Evolutionary conservation across 768 basidiomycete species (phyloP).

Genomic region (Podaxis sp.): DNA sequence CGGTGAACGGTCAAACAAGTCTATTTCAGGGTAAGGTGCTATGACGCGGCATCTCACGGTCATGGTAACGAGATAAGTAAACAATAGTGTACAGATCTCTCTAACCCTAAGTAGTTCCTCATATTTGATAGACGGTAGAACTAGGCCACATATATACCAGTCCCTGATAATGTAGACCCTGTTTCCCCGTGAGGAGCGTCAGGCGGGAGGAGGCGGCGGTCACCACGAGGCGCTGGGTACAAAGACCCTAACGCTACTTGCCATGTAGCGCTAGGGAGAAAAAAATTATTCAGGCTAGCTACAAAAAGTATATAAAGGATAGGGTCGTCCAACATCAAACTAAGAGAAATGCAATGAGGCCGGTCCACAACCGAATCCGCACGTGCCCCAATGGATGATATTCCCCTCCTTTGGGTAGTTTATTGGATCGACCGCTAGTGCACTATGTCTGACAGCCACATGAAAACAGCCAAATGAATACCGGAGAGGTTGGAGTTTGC

Average conservation of each 20-base stretch:
- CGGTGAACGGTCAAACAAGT: constrained; percentile 12
- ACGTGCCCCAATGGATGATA: constrained; percentile 4
- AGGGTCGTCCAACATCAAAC: constrained; percentile 1
- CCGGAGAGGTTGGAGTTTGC: background rate
- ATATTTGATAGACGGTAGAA: background rate
- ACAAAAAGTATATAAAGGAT: background rate
- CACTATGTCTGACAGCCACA: constrained; percentile 13
- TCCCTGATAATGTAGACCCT: background rate
- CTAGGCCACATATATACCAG: background rate
- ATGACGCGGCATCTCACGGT: constrained; percentile 15
- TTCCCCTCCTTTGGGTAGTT: constrained; percentile 10
- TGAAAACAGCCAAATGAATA: background rate
- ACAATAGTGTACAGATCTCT: background rate
- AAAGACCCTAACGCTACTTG: background rate
- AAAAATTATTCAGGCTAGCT: background rate
- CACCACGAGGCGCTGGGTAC: background rate
- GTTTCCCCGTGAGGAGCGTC: background rate
- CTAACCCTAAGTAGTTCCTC: constrained; percentile 7
- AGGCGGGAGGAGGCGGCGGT: background rate
- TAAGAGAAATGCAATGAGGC: background rate
- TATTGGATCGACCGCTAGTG: constrained; percentile 14
- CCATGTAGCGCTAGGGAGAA: background rate
- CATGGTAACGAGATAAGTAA: constrained; percentile 8
- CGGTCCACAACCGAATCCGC: background rate
- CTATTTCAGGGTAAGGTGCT: constrained; percentile 2